These are phyloP conservation scores for Neurospora africana DNA, from an alignment of 495 filamentous ascomycete genomes.

Conservation along the genomic window DNA sequence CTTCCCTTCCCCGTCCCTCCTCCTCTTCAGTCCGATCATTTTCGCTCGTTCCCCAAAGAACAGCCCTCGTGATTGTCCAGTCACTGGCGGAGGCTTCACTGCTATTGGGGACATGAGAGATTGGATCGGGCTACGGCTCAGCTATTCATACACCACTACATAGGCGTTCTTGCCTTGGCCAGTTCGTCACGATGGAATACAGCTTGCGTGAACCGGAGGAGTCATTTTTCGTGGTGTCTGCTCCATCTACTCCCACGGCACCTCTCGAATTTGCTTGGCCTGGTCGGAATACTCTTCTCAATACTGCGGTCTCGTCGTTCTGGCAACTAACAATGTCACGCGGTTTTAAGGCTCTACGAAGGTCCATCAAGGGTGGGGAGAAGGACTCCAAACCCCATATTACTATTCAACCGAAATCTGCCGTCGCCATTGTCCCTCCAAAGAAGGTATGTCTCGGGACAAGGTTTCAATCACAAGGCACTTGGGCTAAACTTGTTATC, in stretches of 20 bases:
- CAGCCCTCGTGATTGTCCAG: neutral
- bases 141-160: neutral
- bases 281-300: neutral
- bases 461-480: neutral
- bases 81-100: neutral
- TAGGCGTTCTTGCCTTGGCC: neutral
- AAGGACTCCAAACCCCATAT: slow-evolving; percentile 70
- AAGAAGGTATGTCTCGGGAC: slow-evolving; percentile 68
- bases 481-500: slow-evolving; percentile 17
- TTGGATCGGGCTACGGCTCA: neutral
- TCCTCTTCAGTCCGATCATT: neutral
- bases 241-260: neutral
- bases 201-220: neutral
- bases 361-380: slow-evolving; percentile 72
- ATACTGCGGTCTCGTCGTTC: neutral
- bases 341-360: slow-evolving; percentile 59
- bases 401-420: slow-evolving; percentile 83
- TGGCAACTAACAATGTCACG: slow-evolving; percentile 29
- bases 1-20: slow-evolving; percentile 5
- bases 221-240: neutral
- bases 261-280: neutral
- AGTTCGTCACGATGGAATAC: neutral
- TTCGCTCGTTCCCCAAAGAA: neutral
- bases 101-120: neutral
- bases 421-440: slow-evolving; percentile 88